phyloP scores from a whole-genome alignment of 495 filamentous ascomycete species.

The Lasiosphaeria miniovina region DNA sequence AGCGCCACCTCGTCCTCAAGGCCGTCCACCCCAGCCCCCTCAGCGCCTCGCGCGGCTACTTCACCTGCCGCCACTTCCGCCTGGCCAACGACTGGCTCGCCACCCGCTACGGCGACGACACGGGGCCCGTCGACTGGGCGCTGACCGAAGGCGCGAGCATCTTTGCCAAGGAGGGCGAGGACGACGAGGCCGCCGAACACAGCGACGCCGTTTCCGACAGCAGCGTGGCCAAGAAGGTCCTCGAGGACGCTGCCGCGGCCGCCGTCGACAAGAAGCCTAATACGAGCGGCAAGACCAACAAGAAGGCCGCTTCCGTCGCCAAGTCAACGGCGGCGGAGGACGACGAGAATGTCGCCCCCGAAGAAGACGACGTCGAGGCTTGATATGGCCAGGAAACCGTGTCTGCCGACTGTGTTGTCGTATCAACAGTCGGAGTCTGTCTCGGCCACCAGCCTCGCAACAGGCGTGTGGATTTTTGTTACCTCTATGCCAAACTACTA shows the following conservation, averaged over 20 bases:
- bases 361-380: constrained; percentile 2
- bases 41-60: constrained; percentile 77
- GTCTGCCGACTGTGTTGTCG: too few relatives aligned
- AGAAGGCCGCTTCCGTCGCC: background rate
- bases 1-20: constrained; percentile 74
- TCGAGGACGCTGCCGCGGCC: background rate
- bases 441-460: too few relatives aligned
- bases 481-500: too few relatives aligned
- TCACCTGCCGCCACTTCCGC: constrained; percentile 82
- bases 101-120: constrained; percentile 66
- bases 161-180: constrained; percentile 15
- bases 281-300: constrained; percentile 3
- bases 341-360: constrained; percentile 9
- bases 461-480: too few relatives aligned
- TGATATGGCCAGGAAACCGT: background rate
- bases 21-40: constrained; percentile 89
- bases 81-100: constrained; percentile 87
- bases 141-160: constrained; percentile 39
- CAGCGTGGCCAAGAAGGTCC: constrained; percentile 9
- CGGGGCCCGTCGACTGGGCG: constrained; percentile 81
- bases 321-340: constrained; percentile 1
- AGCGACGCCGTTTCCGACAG: constrained; percentile 6
- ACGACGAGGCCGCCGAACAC: constrained; percentile 17
- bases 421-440: too few relatives aligned
- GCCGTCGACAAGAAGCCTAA: constrained; percentile 1